Evolutionary conservation across 2,329 filamentous ascomycete genomes (phyloP), one percentile per base, ranked within the genome.

Genomic region (Aureobasidium subglaciale): DNA sequence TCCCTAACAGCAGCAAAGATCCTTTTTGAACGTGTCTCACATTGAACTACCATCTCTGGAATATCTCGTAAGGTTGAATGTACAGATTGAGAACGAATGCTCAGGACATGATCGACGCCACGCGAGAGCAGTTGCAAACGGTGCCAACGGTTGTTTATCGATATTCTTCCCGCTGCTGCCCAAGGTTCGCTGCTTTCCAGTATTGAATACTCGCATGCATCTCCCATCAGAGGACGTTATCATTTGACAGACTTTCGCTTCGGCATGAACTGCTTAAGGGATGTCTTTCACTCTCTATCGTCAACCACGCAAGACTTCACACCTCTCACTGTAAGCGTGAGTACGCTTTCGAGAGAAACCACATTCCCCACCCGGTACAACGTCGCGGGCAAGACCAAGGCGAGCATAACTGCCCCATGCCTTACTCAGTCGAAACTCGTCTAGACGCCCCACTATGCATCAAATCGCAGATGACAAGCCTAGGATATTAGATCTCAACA

Each of bases 11-110:
- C 30, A 49, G 34, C 5, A 48, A 48, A 49, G 37, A 27, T 37
- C 45, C 22, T 42, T 42, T 41, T 42, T 38, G 35, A 53, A 42
- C 37, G n/a, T 53, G 49, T 53, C 49, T 53, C 37, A 53, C 24
- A 4, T 25, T 25, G 6, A 3, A 13, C 5, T 7, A 34, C 49
- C 27, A 20, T 6, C 34, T 53, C 9, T 41, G 37, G 49, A 0
- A 24, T 29, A 9, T 11, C 18, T 5, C 16, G 15, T 32, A 42
- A 37, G 29, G 37, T 22, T 8, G 2, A 1, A 25, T 20, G 29
- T 42, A 41, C 37, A 2, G 15, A 34, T 42, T 15, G 16, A 27
- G 27, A 8, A 42, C 4, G 8, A 7, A 10, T n/a, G 48, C 3
- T 13, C 15, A 34, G 16, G 16, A 18, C 4, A 42, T 9, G 13